A percentile compares a stretch with the other conserved stretches of the same genome.
phyloP scores from a whole-genome alignment of 2,329 filamentous ascomycete species.

The Thermomyces lanuginosus region DNA sequence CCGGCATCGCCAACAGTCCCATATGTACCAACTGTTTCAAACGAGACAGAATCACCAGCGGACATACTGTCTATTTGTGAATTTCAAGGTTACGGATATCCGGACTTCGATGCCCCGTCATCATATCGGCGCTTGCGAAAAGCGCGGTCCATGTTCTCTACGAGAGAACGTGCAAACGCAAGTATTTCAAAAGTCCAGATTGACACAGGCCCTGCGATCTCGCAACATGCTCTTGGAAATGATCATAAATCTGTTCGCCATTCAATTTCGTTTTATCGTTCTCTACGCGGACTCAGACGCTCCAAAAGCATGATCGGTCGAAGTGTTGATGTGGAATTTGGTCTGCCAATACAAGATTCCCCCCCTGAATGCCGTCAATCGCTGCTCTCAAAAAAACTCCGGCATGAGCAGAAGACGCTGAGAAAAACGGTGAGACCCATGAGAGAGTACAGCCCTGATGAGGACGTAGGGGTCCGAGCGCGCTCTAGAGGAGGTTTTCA shows the following conservation, averaged over 20 bases:
- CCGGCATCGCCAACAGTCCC: neutral
- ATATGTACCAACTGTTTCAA: neutral
- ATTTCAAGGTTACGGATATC: conserved; percentile 18
- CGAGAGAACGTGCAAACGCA: conserved; percentile 18
- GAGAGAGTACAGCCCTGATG: conserved; percentile 11
- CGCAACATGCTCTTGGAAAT: conserved; percentile 2
- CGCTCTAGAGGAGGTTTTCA: conserved; percentile 6
- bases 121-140: conserved; percentile 32
- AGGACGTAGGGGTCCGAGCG: conserved; percentile 4
- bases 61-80: conserved; percentile 16
- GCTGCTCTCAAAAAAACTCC: conserved; percentile 10
- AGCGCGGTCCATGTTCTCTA: conserved; percentile 33
- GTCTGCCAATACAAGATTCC: too few relatives aligned
- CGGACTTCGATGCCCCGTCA: conserved; percentile 26
- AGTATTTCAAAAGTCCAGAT: conserved; percentile 7
- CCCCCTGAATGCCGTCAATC: conserved; percentile 13
- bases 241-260: conserved; percentile 17
- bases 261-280: conserved; percentile 31
- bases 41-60: conserved; percentile 7
- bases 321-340: too few relatives aligned
- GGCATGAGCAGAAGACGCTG: conserved; percentile 19
- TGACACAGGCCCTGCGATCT: conserved; percentile 5
- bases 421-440: conserved; percentile 20
- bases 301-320: too few relatives aligned
- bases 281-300: conserved; percentile 24